Conservation (phyloP, 2,329 filamentous ascomycete species). For the Macroventuria anomochaeta region DNA sequence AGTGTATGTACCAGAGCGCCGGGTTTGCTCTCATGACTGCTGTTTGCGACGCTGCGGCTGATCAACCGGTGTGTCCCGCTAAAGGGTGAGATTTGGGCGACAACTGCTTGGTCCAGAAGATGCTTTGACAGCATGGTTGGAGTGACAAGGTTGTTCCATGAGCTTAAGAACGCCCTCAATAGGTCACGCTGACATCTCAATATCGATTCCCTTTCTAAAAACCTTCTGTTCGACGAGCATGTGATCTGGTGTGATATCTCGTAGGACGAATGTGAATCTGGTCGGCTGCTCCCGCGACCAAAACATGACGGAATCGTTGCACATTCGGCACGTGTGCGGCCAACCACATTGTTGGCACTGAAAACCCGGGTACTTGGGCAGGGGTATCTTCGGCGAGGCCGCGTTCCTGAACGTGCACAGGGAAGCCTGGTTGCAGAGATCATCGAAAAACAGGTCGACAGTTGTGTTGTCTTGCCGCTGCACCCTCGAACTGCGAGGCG, state of each 20-base stretch:
- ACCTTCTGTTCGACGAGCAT: not conserved
- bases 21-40: slow-evolving; percentile 22
- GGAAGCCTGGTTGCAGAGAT: slow-evolving; percentile 27
- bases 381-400: slow-evolving; percentile 34
- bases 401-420: slow-evolving; percentile 37
- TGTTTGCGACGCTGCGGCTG: slow-evolving; percentile 26
- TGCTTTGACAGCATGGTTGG: slow-evolving; percentile 1
- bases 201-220: not conserved
- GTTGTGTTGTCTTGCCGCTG: slow-evolving; percentile 5
- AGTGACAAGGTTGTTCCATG: slow-evolving; percentile 16
- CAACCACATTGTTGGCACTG: slow-evolving; percentile 31
- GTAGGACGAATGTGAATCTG: slow-evolving; percentile 14
- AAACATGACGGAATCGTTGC: slow-evolving; percentile 25
- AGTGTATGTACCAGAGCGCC: slow-evolving; percentile 19
- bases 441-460: slow-evolving; percentile 20
- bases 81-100: slow-evolving; percentile 17
- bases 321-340: slow-evolving; percentile 23
- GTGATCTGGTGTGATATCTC: not conserved
- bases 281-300: slow-evolving; percentile 39
- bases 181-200: slow-evolving; percentile 1
- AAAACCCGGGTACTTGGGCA: slow-evolving; percentile 35
- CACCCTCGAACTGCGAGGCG: slow-evolving; percentile 1
- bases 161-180: not conserved
- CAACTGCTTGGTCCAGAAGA: slow-evolving; percentile 11
- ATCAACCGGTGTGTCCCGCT: slow-evolving; percentile 17